phyloP scores from a whole-genome alignment of 2,329 filamentous ascomycete species.

The Fusarium beomiforme region DNA sequence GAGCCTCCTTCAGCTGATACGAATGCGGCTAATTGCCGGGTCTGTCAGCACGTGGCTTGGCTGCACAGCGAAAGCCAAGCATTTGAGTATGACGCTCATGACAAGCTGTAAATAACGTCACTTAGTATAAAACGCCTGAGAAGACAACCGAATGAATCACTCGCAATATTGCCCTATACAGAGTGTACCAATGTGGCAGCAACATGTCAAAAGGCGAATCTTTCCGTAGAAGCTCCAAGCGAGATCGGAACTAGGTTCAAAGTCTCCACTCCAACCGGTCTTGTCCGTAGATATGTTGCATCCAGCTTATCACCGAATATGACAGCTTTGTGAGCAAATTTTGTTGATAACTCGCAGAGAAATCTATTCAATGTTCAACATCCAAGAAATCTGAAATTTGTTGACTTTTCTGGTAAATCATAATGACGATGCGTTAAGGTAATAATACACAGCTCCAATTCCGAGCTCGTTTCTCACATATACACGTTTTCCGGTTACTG shows the following conservation, averaged over 20 bases:
- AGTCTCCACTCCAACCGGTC: constrained; percentile 37
- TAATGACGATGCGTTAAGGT: constrained; percentile 20
- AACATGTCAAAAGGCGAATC: constrained; percentile 22
- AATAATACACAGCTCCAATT: constrained; percentile 37
- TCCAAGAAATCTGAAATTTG: background rate
- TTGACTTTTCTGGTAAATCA: constrained; percentile 13
- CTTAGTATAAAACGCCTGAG: background rate
- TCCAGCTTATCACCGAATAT: constrained; percentile 23
- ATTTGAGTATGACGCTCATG: constrained; percentile 3
- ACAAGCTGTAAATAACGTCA: constrained; percentile 8
- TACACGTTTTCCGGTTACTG: background rate
- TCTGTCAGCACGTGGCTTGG: constrained; percentile 17
- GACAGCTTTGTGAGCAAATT: constrained; percentile 17
- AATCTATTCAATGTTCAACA: background rate
- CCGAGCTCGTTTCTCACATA: constrained; percentile 4
- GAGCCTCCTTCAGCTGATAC: background rate
- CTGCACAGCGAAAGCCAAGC: background rate
- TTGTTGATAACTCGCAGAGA: background rate
- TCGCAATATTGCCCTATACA: background rate
- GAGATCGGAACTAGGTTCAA: constrained; percentile 30
- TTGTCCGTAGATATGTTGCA: constrained; percentile 27
- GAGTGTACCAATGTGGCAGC: background rate
- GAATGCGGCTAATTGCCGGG: constrained; percentile 30
- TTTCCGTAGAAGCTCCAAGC: constrained; percentile 32
- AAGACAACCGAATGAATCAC: background rate